Percentiles rank a stretch among this genome's conserved stretches.
Evolutionary conservation across 2,329 filamentous ascomycete species (phyloP).

Genomic region (Cordyceps fumosorosea): DNA sequence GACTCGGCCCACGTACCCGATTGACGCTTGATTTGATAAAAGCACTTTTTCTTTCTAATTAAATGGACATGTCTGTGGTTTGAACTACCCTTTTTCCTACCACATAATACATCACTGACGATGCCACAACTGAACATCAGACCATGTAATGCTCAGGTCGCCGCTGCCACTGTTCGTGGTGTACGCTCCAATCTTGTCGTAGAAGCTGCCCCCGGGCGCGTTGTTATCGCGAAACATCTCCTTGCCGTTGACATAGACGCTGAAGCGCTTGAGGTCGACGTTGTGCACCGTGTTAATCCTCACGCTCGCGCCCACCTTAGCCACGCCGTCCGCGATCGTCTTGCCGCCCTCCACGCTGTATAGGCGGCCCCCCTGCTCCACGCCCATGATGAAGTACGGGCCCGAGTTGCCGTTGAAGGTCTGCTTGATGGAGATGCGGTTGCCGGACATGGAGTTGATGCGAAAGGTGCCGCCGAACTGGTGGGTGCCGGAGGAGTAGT

Average conservation of each 20-base stretch:
- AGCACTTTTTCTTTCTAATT: too few relatives aligned
- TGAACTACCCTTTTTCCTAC: too few relatives aligned
- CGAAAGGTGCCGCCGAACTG: conserved; percentile 21
- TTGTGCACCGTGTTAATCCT: conserved; percentile 22
- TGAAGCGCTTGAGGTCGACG: conserved; percentile 15
- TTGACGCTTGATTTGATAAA: neutral
- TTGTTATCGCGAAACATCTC: conserved; percentile 16
- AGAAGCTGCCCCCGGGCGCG: conserved; percentile 20
- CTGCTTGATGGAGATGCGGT: conserved; percentile 20
- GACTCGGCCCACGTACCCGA: too few relatives aligned
- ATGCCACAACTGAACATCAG: conserved; percentile 9
- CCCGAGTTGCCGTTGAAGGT: conserved; percentile 19
- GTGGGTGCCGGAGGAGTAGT: conserved; percentile 8
- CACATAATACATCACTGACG: neutral
- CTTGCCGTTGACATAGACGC: conserved; percentile 21
- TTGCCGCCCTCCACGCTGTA: conserved; percentile 19
- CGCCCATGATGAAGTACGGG: conserved; percentile 19
- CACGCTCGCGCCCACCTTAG: conserved; percentile 16
- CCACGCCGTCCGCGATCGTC: conserved; percentile 17
- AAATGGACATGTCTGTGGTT: too few relatives aligned
- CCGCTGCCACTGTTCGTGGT: conserved; percentile 19
- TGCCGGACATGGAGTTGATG: conserved; percentile 20
- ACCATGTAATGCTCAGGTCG: conserved; percentile 3
- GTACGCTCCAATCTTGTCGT: conserved; percentile 22
- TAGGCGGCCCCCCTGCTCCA: conserved; percentile 16